phyloP scores from a whole-genome alignment of 2,329 filamentous ascomycete genomes.

The Aureobasidium uvarum region DNA sequence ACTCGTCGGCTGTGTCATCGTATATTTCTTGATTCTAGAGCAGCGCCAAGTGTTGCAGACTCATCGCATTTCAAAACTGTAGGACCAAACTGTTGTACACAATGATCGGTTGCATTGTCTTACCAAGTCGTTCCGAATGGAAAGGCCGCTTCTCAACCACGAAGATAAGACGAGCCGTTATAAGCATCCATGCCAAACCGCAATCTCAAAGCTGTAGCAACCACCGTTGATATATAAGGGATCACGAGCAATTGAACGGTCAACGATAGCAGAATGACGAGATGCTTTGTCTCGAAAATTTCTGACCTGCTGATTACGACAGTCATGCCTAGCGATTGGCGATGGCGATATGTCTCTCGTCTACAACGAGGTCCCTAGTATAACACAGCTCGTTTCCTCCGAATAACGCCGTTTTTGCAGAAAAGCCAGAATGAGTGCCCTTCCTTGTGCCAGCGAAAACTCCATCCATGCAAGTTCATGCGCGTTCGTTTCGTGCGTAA shows the following conservation, averaged over 20 bases:
- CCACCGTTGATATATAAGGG: slow-evolving; percentile 17
- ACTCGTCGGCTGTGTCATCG: background rate
- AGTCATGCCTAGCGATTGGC: slow-evolving; percentile 5
- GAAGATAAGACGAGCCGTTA: slow-evolving; percentile 14
- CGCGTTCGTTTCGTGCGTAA: slow-evolving; percentile 16
- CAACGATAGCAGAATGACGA: background rate
- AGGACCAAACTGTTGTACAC: slow-evolving; percentile 1
- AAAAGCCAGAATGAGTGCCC: background rate
- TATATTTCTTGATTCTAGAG: slow-evolving; percentile 9
- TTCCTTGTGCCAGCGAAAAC: slow-evolving; percentile 11
- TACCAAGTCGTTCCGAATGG: background rate
- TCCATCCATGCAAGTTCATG: slow-evolving; percentile 24
- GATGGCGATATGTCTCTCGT: background rate
- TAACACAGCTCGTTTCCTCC: slow-evolving; percentile 13
- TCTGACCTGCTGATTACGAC: background rate
- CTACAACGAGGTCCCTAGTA: background rate
- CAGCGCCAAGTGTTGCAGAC: background rate
- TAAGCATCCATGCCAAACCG: background rate
- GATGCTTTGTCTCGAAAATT: slow-evolving; percentile 1
- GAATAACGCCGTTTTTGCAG: background rate
- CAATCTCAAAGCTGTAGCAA: slow-evolving; percentile 22
- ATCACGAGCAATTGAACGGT: slow-evolving; percentile 19
- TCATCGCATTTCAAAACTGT: slow-evolving; percentile 5
- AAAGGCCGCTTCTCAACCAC: slow-evolving; percentile 11
- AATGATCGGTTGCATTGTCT: background rate